Conservation (phyloP, 345 rosid genomes). For the Pugionium dolabratum region DNA sequence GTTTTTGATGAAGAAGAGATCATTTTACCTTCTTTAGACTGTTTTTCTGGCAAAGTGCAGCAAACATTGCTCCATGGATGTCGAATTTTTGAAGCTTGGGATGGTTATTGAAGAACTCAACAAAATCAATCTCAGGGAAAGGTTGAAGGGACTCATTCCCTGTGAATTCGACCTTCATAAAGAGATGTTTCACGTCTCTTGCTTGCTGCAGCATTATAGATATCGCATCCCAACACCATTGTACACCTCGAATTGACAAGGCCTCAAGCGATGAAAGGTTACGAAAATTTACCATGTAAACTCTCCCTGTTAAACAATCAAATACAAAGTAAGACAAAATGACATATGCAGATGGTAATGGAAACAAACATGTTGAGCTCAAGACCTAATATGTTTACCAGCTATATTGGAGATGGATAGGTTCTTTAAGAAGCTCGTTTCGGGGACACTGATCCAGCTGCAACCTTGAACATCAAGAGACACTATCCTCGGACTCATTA, state of each 20-base stretch:
- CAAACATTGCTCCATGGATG: slow-evolving; percentile 98
- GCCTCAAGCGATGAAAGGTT: slow-evolving; percentile 69
- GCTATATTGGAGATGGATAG: slow-evolving; percentile 75
- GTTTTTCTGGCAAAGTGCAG: slow-evolving; percentile 97
- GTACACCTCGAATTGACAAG: slow-evolving; percentile 82
- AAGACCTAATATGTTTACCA: slow-evolving; percentile 48
- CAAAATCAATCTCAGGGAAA: slow-evolving; percentile 90
- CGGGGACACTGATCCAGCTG: slow-evolving; percentile 76
- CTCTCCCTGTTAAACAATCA: slow-evolving; percentile 58
- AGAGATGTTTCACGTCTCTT: slow-evolving; percentile 76
- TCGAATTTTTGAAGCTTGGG: slow-evolving; percentile 75
- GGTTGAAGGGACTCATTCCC: slow-evolving; percentile 77
- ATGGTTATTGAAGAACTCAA: slow-evolving; percentile 87
- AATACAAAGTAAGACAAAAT: slow-evolving; percentile 16
- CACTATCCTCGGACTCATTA: slow-evolving; percentile 60
- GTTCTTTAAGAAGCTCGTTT: slow-evolving; percentile 58
- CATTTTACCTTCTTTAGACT: slow-evolving; percentile 76
- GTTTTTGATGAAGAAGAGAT: slow-evolving; percentile 23
- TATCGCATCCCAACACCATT: slow-evolving; percentile 94
- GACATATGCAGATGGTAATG: background rate
- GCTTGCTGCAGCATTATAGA: slow-evolving; percentile 73
- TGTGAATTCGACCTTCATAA: slow-evolving; percentile 91
- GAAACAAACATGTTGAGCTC: slow-evolving; percentile 1
- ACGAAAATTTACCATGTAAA: slow-evolving; percentile 81
- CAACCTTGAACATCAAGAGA: slow-evolving; percentile 86